Base-by-base conservation (phyloP, 129 eudicot species). In the Cynara cardunculus region DNA sequence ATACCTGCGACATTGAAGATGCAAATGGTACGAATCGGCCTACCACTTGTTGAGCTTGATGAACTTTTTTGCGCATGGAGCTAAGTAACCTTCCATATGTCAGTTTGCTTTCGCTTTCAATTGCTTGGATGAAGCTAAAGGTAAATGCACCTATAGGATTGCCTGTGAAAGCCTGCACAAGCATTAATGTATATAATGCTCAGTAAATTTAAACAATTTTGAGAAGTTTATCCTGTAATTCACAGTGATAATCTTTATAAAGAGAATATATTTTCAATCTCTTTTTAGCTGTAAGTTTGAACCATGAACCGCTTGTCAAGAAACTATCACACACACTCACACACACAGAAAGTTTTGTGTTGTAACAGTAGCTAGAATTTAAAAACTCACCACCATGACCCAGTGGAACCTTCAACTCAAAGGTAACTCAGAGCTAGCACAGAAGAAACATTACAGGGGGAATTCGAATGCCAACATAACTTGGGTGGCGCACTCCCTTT, bases 91-190 rank as follows among this genome's bases (percentile, higher is more conserved):
- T 72, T 11, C 96, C 97, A 67, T 93, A 93, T 74, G 96, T 93
- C 39, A 80, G 76, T 59, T 80, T 78, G 69, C 86, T 85, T 44
- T 87, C 90, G 49, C 31, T 75, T 77, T 93, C 86, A 61, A 90
- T 32, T 16, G 91, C 85, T 69, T 93, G 74, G 80, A 90, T 80
- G 78, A 90, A 87, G 93, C 96, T 85, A 75, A 56, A 90, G 10
- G 97, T 93, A 76, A 93, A 80, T 75, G 92, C 96, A 75, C 96
- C 91, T 39, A 73, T 83, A 76, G 91, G 80, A 7, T 61, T 41
- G 25, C 92, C 97, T 72, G 97, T 87, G 85, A 86, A 85, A 74
- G 82, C 87, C 93, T 91, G 87, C 76, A 77, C 9, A 44, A 78
- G 5, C 21, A 71, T 39, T 22, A 31, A 21, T 41, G 39, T 68